These are phyloP conservation scores for Aspergillus brasiliensis DNA, from an alignment of 2,329 filamentous ascomycete species.

Conservation along the genomic window DNA sequence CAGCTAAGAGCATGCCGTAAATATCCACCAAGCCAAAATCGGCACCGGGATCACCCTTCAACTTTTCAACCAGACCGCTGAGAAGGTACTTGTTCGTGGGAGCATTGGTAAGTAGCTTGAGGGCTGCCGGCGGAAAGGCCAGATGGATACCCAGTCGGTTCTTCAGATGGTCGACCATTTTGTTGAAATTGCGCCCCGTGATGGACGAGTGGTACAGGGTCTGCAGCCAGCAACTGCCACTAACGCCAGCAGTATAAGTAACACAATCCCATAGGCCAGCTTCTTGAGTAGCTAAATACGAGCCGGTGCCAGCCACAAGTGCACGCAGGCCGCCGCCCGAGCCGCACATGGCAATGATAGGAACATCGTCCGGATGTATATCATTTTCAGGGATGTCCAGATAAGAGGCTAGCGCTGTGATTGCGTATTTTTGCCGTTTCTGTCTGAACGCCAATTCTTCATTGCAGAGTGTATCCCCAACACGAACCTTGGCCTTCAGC, in stretches of 20 bases:
- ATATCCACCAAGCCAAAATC: constrained; percentile 90
- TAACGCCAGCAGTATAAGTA: constrained; percentile 94
- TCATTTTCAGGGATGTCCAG: constrained; percentile 75
- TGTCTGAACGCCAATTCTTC: constrained; percentile 77
- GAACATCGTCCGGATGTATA: constrained; percentile 90
- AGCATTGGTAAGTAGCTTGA: constrained; percentile 78
- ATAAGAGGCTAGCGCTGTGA: constrained; percentile 77
- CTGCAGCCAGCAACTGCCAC: constrained; percentile 95
- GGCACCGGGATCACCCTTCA: constrained; percentile 77
- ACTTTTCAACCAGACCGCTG: constrained; percentile 85
- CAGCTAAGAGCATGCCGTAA: constrained; percentile 83
- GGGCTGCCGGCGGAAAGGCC: constrained; percentile 83
- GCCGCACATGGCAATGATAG: constrained; percentile 89
- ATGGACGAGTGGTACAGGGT: constrained; percentile 83
- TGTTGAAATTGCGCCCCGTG: constrained; percentile 65
- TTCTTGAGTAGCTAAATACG: constrained; percentile 79
- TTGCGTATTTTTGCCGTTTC: constrained; percentile 68
- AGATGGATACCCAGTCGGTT: constrained; percentile 83
- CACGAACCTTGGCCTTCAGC: constrained; percentile 77
- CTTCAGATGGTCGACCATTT: constrained; percentile 82
- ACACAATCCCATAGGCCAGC: constrained; percentile 90
- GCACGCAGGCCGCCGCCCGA: constrained; percentile 90
- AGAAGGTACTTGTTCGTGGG: constrained; percentile 93
- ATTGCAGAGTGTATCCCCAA: constrained; percentile 77
- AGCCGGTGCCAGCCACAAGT: constrained; percentile 86